phyloP scores from a whole-genome alignment of 345 rosid genomes.

The Cardiospermum halicacabum region DNA sequence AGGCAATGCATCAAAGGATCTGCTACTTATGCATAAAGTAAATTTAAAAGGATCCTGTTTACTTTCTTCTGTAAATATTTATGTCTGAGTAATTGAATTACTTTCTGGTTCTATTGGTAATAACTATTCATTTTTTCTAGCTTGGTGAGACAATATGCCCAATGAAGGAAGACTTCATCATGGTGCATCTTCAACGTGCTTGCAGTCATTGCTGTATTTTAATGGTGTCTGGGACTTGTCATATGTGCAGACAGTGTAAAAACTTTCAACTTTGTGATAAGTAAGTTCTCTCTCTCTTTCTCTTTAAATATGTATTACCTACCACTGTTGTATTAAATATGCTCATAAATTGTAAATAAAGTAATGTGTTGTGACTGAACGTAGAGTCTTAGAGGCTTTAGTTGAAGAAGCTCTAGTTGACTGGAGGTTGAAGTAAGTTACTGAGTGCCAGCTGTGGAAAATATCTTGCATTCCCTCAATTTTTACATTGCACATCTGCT shows the following conservation, averaged over 20 bases:
- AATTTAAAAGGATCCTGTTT: constrained; percentile 9
- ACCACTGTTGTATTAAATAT: constrained; percentile 2
- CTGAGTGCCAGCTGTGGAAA: background rate
- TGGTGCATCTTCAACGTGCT: constrained; percentile 96
- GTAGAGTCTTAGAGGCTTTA: background rate
- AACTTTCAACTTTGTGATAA: constrained; percentile 84
- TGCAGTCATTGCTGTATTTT: constrained; percentile 86
- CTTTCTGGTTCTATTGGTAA: constrained; percentile 10
- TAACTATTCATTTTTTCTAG: constrained; percentile 32
- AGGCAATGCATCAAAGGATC: constrained; percentile 85
- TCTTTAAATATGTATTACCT: constrained; percentile 14
- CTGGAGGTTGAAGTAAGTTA: background rate
- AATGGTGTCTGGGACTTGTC: constrained; percentile 86
- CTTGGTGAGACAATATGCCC: constrained; percentile 98
- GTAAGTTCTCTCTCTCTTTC: too few relatives aligned
- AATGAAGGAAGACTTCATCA: constrained; percentile 99
- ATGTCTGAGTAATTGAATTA: background rate
- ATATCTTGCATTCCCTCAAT: background rate
- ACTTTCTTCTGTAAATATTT: background rate
- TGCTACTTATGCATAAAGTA: constrained; percentile 95
- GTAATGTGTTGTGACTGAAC: background rate
- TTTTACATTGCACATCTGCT: background rate
- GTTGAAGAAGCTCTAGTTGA: background rate
- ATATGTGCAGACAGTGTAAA: constrained; percentile 95
- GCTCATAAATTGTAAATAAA: background rate